A percentile compares a stretch with the other conserved stretches of the same genome.
Conservation (phyloP, 2,329 filamentous ascomycete genomes). For the Sporothrix dimorphospora region DNA sequence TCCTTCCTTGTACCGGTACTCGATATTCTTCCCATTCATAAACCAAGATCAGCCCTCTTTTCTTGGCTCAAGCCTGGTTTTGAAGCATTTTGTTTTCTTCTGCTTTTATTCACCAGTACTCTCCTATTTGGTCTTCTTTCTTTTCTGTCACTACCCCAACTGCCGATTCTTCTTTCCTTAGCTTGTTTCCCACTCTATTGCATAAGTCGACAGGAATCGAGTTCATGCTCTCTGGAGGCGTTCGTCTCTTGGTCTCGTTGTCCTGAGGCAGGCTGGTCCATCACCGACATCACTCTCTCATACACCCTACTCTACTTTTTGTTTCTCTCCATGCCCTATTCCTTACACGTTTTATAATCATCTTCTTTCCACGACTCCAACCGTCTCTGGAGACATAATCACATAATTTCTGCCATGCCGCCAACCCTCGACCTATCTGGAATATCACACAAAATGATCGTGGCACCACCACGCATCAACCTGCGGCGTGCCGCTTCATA, state of each 20-base stretch:
- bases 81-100: not conserved
- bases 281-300: not conserved
- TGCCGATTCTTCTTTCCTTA: not conserved
- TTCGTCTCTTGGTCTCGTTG: not conserved
- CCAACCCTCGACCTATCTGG: conserved; percentile 52
- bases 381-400: not conserved
- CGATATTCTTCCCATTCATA: conserved; percentile 11
- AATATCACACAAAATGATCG: conserved; percentile 54
- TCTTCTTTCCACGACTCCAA: not conserved
- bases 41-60: conserved; percentile 17
- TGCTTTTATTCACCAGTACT: not conserved
- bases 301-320: not conserved
- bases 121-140: not conserved
- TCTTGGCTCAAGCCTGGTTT: conserved; percentile 14
- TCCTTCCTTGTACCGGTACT: not conserved
- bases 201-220: not conserved
- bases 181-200: not conserved
- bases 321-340: not conserved
- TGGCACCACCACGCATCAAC: conserved; percentile 60
- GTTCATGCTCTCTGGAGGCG: not conserved
- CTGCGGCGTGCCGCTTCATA: conserved; percentile 63
- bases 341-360: not conserved
- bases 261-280: conserved; percentile 3
- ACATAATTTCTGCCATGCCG: conserved; percentile 46
- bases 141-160: not conserved